A percentile compares a stretch with the other conserved stretches of the same genome.
Evolutionary conservation across 1,139 yeast genomes (phyloP).

Genomic region (Candida labiduridarum): DNA sequence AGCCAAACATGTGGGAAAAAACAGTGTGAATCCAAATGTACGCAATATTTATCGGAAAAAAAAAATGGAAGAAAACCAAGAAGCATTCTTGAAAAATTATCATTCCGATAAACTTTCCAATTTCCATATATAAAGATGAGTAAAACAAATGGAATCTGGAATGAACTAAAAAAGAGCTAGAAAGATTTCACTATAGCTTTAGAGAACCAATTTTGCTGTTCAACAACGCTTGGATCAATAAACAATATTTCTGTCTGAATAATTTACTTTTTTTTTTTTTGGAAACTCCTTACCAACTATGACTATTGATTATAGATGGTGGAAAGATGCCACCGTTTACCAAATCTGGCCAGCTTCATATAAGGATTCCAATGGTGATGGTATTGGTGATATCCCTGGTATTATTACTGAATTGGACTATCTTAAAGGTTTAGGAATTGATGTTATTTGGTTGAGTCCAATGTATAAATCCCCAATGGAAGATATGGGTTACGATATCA

Average conservation of each 20-base stretch:
- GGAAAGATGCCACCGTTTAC: conserved; percentile 59
- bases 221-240: background rate
- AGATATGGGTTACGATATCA: conserved; percentile 66
- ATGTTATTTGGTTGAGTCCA: conserved; percentile 60
- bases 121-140: no score
- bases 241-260: background rate
- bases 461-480: conserved; percentile 61
- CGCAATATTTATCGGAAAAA: no score
- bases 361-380: conserved; percentile 60
- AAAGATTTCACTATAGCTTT: no score
- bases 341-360: conserved; percentile 63
- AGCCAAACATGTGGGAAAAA: no score
- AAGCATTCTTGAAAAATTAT: no score
- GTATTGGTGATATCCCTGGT: conserved; percentile 59
- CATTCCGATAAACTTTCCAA: no score
- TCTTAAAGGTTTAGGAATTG: conserved; percentile 52
- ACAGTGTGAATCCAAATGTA: no score
- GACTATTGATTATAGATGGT: conserved; percentile 38
- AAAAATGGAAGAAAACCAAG: no score
- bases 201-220: background rate
- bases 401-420: conserved; percentile 54
- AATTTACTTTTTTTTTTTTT: background rate
- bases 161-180: no score
- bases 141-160: no score
- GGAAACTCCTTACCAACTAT: conserved; percentile 1